Evolutionary conservation across 768 basidiomycete species (phyloP).

Genomic region (Rubroboletus pulcherrimus): DNA sequence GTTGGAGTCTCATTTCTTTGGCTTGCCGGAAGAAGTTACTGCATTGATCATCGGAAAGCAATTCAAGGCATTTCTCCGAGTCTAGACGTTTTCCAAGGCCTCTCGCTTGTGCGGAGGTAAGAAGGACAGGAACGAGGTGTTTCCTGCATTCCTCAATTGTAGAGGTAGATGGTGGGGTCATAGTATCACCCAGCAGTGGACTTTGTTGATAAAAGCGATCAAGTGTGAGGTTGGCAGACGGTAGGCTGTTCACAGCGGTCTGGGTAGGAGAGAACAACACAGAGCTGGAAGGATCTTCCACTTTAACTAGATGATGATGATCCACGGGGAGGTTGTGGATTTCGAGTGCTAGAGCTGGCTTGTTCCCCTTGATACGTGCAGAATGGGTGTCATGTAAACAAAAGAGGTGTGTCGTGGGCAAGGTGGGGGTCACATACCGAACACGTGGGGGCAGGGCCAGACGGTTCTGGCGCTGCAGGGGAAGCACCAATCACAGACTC

Average conservation of each 20-base stretch:
- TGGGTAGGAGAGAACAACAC: slow-evolving; percentile 11
- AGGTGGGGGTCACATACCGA: slow-evolving; percentile 20
- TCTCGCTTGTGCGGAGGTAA: slow-evolving; percentile 16
- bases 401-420: not conserved
- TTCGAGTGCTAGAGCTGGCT: slow-evolving; percentile 14
- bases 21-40: slow-evolving; percentile 17
- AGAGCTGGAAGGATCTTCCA: not conserved
- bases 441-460: not conserved
- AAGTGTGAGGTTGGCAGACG: not conserved
- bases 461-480: not conserved
- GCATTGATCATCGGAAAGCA: slow-evolving; percentile 30
- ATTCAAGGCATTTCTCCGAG: slow-evolving; percentile 17
- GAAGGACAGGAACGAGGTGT: slow-evolving; percentile 23
- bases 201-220: slow-evolving; percentile 1
- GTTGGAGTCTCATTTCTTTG: slow-evolving; percentile 24
- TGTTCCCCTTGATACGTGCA: slow-evolving; percentile 2
- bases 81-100: slow-evolving; percentile 11
- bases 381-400: slow-evolving; percentile 3
- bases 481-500: slow-evolving; percentile 22
- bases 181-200: slow-evolving; percentile 7
- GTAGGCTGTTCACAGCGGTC: slow-evolving; percentile 8
- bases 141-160: slow-evolving; percentile 26
- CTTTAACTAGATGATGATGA: not conserved
- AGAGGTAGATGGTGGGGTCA: slow-evolving; percentile 7
- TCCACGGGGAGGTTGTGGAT: slow-evolving; percentile 9